These are phyloP conservation scores for Mucor indicus DNA, from an alignment of 371 early-diverging fungal species.

Conservation along the genomic window DNA sequence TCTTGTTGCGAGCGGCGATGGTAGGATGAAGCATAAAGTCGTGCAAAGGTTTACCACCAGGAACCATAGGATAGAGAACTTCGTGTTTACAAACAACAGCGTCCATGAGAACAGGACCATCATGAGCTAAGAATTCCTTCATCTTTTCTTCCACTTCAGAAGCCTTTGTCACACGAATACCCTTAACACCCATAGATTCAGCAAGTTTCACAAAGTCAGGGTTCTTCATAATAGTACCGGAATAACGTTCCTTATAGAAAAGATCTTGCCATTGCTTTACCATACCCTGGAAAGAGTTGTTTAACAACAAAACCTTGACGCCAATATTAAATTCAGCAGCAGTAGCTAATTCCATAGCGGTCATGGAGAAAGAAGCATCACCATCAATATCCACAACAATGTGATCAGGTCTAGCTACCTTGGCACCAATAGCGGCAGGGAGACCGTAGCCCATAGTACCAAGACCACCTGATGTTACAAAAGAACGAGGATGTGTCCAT, in stretches of 20 bases:
- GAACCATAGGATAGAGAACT: conserved; percentile 96
- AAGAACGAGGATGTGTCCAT: conserved; percentile 87
- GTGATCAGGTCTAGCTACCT: conserved; percentile 89
- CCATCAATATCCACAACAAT: conserved; percentile 96
- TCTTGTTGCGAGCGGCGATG: conserved; percentile 20
- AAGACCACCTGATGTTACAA: conserved; percentile 93
- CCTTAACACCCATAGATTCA: conserved; percentile 91
- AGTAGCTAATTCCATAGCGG: conserved; percentile 94
- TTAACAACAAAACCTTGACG: conserved; percentile 92
- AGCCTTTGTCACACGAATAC: conserved; percentile 77
- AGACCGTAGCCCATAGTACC: conserved; percentile 98
- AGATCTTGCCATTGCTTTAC: conserved; percentile 99
- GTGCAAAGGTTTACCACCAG: conserved; percentile 90
- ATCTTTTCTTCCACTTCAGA: conserved; percentile 87
- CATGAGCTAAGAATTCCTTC: conserved; percentile 82
- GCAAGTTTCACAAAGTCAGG: conserved; percentile 98
- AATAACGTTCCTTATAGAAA: conserved; percentile 94
- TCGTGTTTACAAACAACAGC: conserved; percentile 87
- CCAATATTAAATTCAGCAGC: conserved; percentile 94
- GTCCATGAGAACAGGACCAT: conserved; percentile 91
- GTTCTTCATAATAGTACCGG: conserved; percentile 91
- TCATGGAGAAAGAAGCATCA: conserved; percentile 97
- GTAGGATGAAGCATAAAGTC: conserved; percentile 71
- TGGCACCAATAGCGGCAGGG: conserved; percentile 94
- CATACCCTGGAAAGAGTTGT: conserved; percentile 99